Evolutionary conservation across 257 asterid genomes (phyloP).

Genomic region (Solanum clarkiae): DNA sequence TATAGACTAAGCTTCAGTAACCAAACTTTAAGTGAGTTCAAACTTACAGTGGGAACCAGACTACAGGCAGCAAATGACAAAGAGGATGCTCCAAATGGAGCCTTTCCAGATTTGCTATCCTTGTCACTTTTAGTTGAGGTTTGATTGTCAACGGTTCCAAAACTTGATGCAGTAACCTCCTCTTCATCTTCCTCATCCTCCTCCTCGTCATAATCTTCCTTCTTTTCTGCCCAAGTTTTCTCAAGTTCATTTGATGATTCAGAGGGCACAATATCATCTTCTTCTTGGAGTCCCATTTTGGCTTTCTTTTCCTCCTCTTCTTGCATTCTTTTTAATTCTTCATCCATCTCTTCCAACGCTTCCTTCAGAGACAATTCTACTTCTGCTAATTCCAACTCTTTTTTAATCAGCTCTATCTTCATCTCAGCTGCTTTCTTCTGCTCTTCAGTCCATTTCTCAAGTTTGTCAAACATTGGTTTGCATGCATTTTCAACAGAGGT

Average conservation of each 20-base stretch:
- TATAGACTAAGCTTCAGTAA: background rate
- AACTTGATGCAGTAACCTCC: conserved; percentile 58
- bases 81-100: conserved; percentile 82
- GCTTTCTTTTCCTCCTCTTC: conserved; percentile 64
- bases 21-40: background rate
- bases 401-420: conserved; percentile 30
- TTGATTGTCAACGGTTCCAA: conserved; percentile 53
- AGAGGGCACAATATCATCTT: conserved; percentile 23
- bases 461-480: conserved; percentile 18
- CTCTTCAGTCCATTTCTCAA: conserved; percentile 65
- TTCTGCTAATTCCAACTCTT: conserved; percentile 55
- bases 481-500: conserved; percentile 22
- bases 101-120: conserved; percentile 36
- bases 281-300: conserved; percentile 30
- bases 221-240: conserved; percentile 18
- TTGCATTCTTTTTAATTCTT: conserved; percentile 51
- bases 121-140: conserved; percentile 18
- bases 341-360: conserved; percentile 65
- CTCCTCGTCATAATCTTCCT: conserved; percentile 44
- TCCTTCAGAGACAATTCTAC: conserved; percentile 72
- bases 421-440: conserved; percentile 38
- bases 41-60: conserved; percentile 47
- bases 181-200: conserved; percentile 30
- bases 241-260: conserved; percentile 21
- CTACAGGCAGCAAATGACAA: conserved; percentile 40